These are phyloP conservation scores for Murraya koenigii DNA, from an alignment of 345 rosid genomes.

Conservation along the genomic window DNA sequence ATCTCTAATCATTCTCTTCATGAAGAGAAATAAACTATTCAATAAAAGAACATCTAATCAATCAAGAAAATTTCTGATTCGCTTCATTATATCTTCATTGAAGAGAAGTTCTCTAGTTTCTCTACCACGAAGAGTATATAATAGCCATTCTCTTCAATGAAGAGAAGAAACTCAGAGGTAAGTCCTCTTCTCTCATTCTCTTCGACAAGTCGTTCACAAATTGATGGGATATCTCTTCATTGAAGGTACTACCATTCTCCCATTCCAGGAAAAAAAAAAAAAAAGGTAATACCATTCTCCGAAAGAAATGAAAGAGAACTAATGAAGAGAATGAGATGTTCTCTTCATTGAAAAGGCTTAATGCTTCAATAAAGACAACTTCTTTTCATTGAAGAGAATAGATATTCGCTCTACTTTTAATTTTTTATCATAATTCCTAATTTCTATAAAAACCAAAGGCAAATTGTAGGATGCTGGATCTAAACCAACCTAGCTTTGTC, in stretches of 20 bases:
- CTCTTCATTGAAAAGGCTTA: background rate
- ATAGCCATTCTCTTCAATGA: background rate
- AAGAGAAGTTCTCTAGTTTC: background rate
- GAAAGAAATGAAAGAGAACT: background rate
- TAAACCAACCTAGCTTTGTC: background rate
- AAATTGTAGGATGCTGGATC: background rate
- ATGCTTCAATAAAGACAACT: background rate
- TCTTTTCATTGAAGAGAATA: background rate
- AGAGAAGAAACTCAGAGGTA: background rate
- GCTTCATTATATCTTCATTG: background rate
- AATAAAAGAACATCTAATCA: background rate
- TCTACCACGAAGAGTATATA: background rate
- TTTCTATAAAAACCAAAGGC: background rate
- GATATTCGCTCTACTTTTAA: background rate
- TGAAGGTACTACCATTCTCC: background rate
- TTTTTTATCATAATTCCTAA: background rate
- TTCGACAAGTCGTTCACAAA: background rate
- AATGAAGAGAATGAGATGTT: background rate
- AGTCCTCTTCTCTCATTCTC: background rate
- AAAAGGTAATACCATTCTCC: background rate
- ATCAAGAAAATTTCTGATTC: background rate
- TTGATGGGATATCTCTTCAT: background rate
- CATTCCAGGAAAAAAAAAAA: too few species aligned
- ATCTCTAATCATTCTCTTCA: background rate
- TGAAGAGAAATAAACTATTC: background rate